A percentile compares a stretch with the other conserved stretches of the same genome.
Evolutionary conservation across 1,284 basidiomycete genomes (phyloP).

Genomic region (Ceratobasidium theobromae): DNA sequence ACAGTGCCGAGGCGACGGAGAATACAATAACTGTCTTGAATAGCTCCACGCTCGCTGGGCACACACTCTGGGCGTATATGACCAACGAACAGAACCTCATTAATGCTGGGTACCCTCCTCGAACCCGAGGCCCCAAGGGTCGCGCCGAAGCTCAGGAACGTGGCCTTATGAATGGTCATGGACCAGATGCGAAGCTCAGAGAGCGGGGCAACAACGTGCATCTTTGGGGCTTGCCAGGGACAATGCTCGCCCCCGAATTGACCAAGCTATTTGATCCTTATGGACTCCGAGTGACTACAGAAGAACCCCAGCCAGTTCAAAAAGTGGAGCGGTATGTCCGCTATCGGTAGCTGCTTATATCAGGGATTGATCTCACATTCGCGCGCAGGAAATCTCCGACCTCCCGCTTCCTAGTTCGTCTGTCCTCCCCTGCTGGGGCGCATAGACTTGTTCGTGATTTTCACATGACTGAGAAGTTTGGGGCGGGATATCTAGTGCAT

Average conservation of each 20-base stretch:
- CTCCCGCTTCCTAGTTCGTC: conserved; percentile 56
- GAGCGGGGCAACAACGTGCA: conserved; percentile 56
- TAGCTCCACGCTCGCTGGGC: conserved; percentile 47
- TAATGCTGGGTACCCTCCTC: conserved; percentile 35
- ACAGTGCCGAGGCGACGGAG: conserved; percentile 49
- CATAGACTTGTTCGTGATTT: conserved; percentile 62
- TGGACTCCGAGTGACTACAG: conserved; percentile 48
- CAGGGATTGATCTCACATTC: neutral
- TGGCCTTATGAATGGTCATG: conserved; percentile 51
- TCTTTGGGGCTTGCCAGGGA: conserved; percentile 62
- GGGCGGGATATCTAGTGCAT: conserved; percentile 51
- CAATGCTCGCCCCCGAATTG: conserved; percentile 45
- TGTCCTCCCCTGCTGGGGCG: conserved; percentile 61
- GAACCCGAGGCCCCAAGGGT: conserved; percentile 50
- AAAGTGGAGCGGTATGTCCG: conserved; percentile 55
- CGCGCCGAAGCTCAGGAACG: conserved; percentile 48
- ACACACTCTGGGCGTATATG: conserved; percentile 39
- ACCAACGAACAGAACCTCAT: conserved; percentile 40
- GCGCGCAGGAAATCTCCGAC: conserved; percentile 39
- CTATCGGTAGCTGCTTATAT: neutral
- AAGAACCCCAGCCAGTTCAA: conserved; percentile 48
- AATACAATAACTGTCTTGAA: conserved; percentile 50
- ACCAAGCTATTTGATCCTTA: conserved; percentile 48
- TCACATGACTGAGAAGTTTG: conserved; percentile 55
- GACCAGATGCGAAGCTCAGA: conserved; percentile 54